Base-by-base conservation (phyloP, 2,329 filamentous ascomycete genomes). In the Leptographium galeiforme region DNA sequence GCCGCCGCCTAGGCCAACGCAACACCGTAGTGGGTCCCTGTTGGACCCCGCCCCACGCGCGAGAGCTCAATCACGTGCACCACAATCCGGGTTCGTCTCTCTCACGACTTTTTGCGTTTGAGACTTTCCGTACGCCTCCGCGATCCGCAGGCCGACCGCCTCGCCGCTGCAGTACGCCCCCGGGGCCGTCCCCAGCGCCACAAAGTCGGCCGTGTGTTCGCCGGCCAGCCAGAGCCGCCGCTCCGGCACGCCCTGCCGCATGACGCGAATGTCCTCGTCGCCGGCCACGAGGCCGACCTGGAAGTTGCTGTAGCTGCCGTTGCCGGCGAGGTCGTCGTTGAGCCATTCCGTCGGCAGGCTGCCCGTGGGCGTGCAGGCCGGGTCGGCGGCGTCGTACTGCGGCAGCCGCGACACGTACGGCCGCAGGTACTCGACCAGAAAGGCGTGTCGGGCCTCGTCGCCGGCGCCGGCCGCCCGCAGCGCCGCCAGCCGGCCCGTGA, bases 111-210 rank as follows among this genome's bases (percentile, higher is more conserved):
- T n/a, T 40, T 44, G 32, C 13, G 13, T 32, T 44, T 3, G 12
- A 30, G 8, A 8, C 25, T n/a, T 63, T 16, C 70, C 75, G 63
- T 83, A 84, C 8, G 68, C 72, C 61, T 75, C 72, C 1, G 72
- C 70, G 55, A 89, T 78, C 63, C 82, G 78, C 64, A 72, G 76
- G 1, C 77, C 89, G 38, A 89, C 86, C 19, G 76, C 78, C 70
- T 95, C 88, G 1, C 90, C 90, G 64, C 86, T 89, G 88, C 88
- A 95, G 66, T 89, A 96, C 12, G 91, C 91, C 0, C 91, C 91
- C 0, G 89, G 94, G 13, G 84, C 86, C 6, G 90, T 96, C 0
- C 90, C 91, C 57, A 96, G 67, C 12, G 87, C 89, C 33, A 94
- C 82, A 70, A 95, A 95, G 6, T 90, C 89, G 53, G 88, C 84